phyloP scores from a whole-genome alignment of 176 grass and related monocot genomes.

The Puccinellia tenuiflora region DNA sequence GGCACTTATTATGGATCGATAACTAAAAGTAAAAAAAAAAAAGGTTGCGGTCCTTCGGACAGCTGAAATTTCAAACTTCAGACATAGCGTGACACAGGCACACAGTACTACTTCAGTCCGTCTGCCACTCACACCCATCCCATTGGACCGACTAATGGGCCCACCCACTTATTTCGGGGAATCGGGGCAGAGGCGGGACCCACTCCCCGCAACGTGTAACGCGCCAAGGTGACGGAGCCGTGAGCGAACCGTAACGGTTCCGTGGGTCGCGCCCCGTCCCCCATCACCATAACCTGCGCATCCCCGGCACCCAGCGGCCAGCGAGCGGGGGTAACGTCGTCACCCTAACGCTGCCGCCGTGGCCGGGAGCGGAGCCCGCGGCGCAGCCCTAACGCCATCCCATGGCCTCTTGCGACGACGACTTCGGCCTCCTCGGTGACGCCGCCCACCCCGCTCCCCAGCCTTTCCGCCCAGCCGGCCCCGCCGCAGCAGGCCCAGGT shows the following conservation, averaged over 20 bases:
- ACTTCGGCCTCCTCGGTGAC: constrained; percentile 71
- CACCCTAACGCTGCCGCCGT: constrained; percentile 50
- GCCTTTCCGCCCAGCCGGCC: constrained; percentile 13
- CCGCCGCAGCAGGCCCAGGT: constrained; percentile 22
- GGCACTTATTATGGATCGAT: too few relatives aligned
- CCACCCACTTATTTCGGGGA: neutral
- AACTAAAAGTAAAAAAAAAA: too few relatives aligned
- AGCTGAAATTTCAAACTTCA: neutral
- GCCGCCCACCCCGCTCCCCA: constrained; percentile 34
- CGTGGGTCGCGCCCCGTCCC: constrained; percentile 24
- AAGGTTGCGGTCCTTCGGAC: too few relatives aligned
- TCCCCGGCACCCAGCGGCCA: neutral
- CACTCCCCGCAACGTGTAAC: constrained; percentile 27
- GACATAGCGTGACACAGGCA: neutral
- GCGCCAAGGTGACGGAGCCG: constrained; percentile 41
- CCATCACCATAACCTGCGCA: constrained; percentile 12
- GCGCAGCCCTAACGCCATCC: constrained; percentile 56
- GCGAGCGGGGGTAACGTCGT: constrained; percentile 39
- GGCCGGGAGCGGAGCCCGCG: constrained; percentile 39
- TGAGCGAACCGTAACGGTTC: constrained; percentile 41
- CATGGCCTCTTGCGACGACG: constrained; percentile 93
- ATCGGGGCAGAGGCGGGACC: neutral
- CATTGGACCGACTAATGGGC: neutral
- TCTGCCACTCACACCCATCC: neutral
- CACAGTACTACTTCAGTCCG: neutral